phyloP scores from a whole-genome alignment of 1,139 yeast species.

The Torulaspora globosa region DNA sequence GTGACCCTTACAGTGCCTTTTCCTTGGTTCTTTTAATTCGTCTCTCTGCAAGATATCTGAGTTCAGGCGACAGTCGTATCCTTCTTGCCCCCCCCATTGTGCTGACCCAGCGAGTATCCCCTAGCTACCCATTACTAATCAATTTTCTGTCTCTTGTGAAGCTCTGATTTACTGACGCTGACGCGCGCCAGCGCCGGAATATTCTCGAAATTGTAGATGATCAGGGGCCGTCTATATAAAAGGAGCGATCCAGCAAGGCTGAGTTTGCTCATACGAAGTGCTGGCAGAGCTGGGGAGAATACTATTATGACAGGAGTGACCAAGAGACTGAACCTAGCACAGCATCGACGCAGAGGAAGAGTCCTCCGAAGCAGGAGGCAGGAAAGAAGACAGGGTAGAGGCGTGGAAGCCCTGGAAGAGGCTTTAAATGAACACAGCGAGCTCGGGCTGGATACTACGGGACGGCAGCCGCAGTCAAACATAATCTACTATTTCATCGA shows the following conservation, averaged over 20 bases:
- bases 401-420: constrained; percentile 6
- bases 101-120: too few species aligned
- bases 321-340: not conserved
- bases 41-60: too few species aligned
- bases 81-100: too few species aligned
- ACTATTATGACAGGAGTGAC: not conserved
- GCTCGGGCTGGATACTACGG: not conserved
- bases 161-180: not conserved
- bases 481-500: constrained; percentile 7
- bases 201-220: not conserved
- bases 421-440: not conserved
- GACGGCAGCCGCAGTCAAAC: constrained; percentile 3
- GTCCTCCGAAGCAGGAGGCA: constrained; percentile 7
- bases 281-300: not conserved
- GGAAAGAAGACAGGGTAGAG: constrained; percentile 1
- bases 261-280: not conserved
- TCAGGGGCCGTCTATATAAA: not conserved
- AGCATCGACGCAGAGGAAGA: not conserved
- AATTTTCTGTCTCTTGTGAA: not conserved
- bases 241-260: not conserved
- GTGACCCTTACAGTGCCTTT: too few species aligned
- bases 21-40: too few species aligned
- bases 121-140: not conserved
- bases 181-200: not conserved
- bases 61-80: too few species aligned